Percentiles rank a stretch among this genome's conserved stretches.
Conservation (phyloP, 345 rosid genomes). For the Hevea brasiliensis region DNA sequence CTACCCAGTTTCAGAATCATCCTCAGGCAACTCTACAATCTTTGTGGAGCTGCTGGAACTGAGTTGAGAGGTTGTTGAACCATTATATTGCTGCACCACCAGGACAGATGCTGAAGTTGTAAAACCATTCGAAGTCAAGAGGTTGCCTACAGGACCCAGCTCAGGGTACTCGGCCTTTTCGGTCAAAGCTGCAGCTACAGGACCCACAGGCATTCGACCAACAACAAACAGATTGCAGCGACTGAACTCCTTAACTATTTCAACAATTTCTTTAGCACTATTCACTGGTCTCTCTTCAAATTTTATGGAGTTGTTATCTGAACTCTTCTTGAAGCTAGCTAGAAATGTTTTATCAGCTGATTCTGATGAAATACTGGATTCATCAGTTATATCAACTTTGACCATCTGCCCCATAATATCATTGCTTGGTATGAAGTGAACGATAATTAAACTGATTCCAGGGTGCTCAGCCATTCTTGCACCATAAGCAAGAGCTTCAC, state of each 20-base stretch:
- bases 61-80: neutral
- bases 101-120: conserved; percentile 25
- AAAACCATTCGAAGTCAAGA: conserved; percentile 20
- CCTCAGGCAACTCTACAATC: conserved; percentile 23
- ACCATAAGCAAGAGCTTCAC: conserved; percentile 80
- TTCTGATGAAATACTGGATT: conserved; percentile 11
- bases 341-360: conserved; percentile 39
- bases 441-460: conserved; percentile 51
- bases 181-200: conserved; percentile 38
- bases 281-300: conserved; percentile 27
- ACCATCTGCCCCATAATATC: conserved; percentile 37
- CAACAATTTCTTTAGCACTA: conserved; percentile 11
- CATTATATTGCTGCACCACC: conserved; percentile 20
- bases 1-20: conserved; percentile 13
- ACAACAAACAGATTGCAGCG: conserved; percentile 24
- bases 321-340: conserved; percentile 32
- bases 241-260: conserved; percentile 7
- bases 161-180: conserved; percentile 47
- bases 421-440: conserved; percentile 43
- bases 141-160: conserved; percentile 53
- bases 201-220: conserved; percentile 18
- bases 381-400: conserved; percentile 32
- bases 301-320: conserved; percentile 31
- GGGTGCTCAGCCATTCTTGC: conserved; percentile 84
- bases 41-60: conserved; percentile 1